Conservation (phyloP, 768 basidiomycete species). For the Tylopilus subfusipes region DNA sequence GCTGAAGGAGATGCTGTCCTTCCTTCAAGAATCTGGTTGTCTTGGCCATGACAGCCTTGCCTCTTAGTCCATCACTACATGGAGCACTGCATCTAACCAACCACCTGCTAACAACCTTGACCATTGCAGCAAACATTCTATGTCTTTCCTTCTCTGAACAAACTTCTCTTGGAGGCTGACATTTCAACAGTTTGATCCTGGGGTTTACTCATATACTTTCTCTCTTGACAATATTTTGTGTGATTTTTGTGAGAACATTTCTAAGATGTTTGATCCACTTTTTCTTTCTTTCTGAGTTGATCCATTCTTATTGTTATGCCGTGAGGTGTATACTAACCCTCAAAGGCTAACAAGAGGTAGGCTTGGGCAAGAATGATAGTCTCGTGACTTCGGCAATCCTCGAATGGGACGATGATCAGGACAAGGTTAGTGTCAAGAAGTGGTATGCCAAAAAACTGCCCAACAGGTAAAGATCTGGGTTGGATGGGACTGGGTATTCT, state of each 20-base stretch:
- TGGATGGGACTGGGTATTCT: too few relatives aligned
- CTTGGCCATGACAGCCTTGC: conserved; percentile 5
- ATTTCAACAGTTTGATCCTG: not conserved
- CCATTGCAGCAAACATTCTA: not conserved
- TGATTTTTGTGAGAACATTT: not conserved
- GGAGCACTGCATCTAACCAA: not conserved
- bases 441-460: too few relatives aligned
- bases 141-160: not conserved
- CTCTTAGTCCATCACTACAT: not conserved
- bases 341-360: too few relatives aligned
- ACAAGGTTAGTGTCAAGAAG: too few relatives aligned
- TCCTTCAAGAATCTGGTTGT: conserved; percentile 14
- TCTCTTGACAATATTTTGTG: not conserved
- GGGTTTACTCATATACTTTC: not conserved
- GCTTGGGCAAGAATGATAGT: too few relatives aligned
- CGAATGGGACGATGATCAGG: too few relatives aligned
- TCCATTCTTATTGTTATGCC: too few relatives aligned
- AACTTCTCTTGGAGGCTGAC: not conserved
- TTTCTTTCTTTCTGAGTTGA: too few relatives aligned
- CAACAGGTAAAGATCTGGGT: too few relatives aligned
- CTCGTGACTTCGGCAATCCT: too few relatives aligned
- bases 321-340: too few relatives aligned
- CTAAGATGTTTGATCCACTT: not conserved
- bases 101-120: not conserved
- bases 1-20: conserved; percentile 1